phyloP scores from a whole-genome alignment of 441 rosid genomes.

The Adansonia madagascariensis region DNA sequence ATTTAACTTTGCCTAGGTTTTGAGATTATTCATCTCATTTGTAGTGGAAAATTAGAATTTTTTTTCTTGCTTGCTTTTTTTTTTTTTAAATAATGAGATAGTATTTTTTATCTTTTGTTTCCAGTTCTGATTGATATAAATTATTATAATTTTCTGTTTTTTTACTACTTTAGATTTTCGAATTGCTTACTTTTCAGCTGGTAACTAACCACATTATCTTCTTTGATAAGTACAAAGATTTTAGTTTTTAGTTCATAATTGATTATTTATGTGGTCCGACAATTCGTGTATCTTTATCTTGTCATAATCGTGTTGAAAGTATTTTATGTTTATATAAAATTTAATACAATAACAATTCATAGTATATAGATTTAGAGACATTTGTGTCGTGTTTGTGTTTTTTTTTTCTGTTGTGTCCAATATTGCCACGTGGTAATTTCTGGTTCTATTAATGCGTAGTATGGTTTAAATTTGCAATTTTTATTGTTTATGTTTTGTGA shows the following conservation, averaged over 20 bases:
- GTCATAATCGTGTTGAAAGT: too few species aligned
- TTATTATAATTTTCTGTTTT: background rate
- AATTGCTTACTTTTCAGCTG: background rate
- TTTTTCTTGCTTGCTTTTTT: background rate
- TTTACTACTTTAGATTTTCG: background rate
- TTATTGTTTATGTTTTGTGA: too few species aligned
- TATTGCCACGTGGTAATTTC: background rate
- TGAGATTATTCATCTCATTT: background rate
- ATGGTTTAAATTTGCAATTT: too few species aligned
- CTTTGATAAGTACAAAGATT: too few species aligned
- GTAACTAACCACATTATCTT: background rate
- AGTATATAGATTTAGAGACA: too few species aligned
- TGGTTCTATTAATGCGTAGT: too few species aligned
- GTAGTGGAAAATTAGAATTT: background rate
- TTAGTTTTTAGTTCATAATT: background rate
- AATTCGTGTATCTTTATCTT: too few species aligned
- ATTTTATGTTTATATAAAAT: too few species aligned
- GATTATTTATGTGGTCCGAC: background rate
- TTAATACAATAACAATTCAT: too few species aligned
- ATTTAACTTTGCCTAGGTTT: too few species aligned
- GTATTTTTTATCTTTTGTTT: background rate
- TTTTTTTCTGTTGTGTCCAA: too few species aligned
- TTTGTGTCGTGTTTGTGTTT: too few species aligned
- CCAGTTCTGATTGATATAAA: background rate
- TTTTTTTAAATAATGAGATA: background rate